Base-by-base conservation (phyloP, 2,329 filamentous ascomycete species). In the Pyrenophora graminea region DNA sequence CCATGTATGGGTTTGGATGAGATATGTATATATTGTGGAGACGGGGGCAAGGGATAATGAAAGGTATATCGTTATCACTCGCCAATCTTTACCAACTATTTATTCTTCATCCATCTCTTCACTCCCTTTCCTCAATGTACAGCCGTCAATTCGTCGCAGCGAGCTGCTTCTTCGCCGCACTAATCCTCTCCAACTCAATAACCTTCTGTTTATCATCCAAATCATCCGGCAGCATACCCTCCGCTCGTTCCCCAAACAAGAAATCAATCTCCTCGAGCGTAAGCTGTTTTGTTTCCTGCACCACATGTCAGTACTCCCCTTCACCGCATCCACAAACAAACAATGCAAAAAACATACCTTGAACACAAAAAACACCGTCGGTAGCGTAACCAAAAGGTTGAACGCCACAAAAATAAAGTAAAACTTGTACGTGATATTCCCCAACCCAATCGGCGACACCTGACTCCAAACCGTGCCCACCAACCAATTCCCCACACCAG, bases 391-490 rank as follows among this genome's bases (percentile, higher is more conserved):
- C 18, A 64, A 55, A 30, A 77, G 54, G 64, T 80, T 82, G 58
- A 77, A 83, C 7, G 73, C 76, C 36, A 81, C 79, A 48, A 84
- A 85, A 13, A 85, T 74, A 53, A 85, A 80, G 68, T 84, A 85
- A 55, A 80, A 85, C 58, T 74, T 78, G 75, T 80, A 84, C 0
- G 74, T 73, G 21, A 84, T 77, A 2, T 75, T 63, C 0, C 68
- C 74, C 2, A 81, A 64, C 0, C 77, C 83, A 46, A 79, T 79
- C 0, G 83, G 83, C 2, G 77, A 80, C 3, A 85, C 78, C 61
- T 86, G 83, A 6, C 78, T 79, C 75, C 82, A 85, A 23, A 86
- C 74, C 0, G 83, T 84, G 25, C 80, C 79, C 13, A 85, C 80
- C 3, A 82, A 73, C 82, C 82, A 85, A 58, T 84, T 85, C 1